Evolutionary conservation across 768 basidiomycete genomes (phyloP).

Genomic region (Boletus rufocinnamomeus): DNA sequence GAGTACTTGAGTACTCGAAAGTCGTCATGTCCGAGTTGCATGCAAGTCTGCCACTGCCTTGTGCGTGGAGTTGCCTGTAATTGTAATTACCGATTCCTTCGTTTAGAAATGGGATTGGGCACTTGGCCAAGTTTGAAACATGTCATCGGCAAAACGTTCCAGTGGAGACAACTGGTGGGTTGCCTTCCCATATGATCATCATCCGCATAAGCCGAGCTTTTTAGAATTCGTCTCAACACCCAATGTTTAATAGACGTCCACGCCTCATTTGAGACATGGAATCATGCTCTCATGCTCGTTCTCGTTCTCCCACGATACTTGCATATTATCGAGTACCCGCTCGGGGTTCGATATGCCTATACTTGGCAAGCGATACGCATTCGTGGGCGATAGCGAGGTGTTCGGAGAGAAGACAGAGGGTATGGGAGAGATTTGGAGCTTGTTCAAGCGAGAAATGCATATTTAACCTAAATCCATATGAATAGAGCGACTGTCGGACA

Average conservation of each 20-base stretch:
- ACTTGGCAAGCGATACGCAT: conserved; percentile 43
- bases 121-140: conserved; percentile 87
- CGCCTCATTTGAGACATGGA: neutral
- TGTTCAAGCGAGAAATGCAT: conserved; percentile 26
- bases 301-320: neutral
- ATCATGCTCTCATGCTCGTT: conserved; percentile 12
- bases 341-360: conserved; percentile 20
- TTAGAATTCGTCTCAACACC: neutral
- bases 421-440: conserved; percentile 30
- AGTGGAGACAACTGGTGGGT: conserved; percentile 52
- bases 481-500: neutral
- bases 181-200: conserved; percentile 12
- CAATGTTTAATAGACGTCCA: neutral
- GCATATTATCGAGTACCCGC: neutral
- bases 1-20: neutral
- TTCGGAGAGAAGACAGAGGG: conserved; percentile 7
- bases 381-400: conserved; percentile 32
- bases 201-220: neutral
- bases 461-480: conserved; percentile 1
- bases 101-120: conserved; percentile 86
- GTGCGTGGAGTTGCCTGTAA: neutral
- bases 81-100: neutral
- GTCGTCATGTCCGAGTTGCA: neutral
- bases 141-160: conserved; percentile 42
- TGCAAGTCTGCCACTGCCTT: neutral